Evolutionary conservation across 2,329 filamentous ascomycete species (phyloP).

Genomic region (Juglanconis juglandina): DNA sequence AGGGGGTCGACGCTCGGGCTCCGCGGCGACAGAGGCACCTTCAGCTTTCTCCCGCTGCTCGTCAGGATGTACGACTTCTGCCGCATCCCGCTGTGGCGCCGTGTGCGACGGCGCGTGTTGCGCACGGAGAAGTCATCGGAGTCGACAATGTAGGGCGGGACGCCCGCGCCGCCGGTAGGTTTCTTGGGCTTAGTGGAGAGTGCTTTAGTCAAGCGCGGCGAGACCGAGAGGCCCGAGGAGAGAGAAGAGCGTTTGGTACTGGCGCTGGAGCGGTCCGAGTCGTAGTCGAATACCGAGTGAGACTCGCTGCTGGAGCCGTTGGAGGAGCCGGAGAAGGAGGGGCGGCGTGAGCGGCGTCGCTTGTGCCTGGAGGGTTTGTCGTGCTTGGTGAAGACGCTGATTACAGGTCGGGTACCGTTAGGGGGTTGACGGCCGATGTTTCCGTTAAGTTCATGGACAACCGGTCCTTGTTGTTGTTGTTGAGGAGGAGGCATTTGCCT

Average conservation of each 20-base stretch:
- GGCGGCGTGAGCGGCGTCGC: neutral
- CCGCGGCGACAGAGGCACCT: neutral
- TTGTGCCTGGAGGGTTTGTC: neutral
- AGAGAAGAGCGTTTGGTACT: neutral
- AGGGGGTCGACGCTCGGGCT: neutral
- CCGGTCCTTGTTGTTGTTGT: too few relatives aligned
- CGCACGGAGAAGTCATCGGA: neutral
- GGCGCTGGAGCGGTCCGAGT: neutral
- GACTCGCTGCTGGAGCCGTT: neutral
- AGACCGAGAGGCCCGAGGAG: neutral
- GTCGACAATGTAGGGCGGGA: neutral
- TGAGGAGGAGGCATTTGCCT: neutral
- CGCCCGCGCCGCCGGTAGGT: neutral
- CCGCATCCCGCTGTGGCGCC: slow-evolving; percentile 1
- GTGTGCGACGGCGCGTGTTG: neutral
- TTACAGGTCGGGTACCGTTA: neutral
- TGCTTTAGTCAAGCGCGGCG: neutral
- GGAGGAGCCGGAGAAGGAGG: neutral
- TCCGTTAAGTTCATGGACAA: too few relatives aligned
- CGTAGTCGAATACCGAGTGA: neutral
- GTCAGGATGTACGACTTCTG: slow-evolving; percentile 7
- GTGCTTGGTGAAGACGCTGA: neutral
- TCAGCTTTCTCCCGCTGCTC: neutral
- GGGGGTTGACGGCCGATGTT: neutral
- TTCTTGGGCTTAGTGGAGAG: neutral